phyloP scores from a whole-genome alignment of 2,329 filamentous ascomycete species.

The Pseudodiploospora longispora region DNA sequence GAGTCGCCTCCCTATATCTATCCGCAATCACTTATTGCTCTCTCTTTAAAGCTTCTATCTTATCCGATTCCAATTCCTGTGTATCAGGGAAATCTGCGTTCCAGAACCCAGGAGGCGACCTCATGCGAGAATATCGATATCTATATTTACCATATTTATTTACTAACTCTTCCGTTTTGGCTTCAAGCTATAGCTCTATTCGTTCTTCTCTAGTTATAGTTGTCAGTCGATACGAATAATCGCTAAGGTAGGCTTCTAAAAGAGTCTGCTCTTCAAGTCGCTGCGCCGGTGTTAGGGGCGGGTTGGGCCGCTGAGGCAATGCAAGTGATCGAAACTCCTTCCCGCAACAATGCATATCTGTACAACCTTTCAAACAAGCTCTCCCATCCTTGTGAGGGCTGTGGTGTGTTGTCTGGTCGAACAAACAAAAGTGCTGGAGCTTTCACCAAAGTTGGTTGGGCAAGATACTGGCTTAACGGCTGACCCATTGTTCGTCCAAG shows the following conservation, averaged over 20 bases:
- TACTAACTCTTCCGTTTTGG: constrained; percentile 63
- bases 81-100: constrained; percentile 80
- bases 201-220: constrained; percentile 52
- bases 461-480: too few species aligned
- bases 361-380: constrained; percentile 64
- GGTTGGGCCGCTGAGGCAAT: constrained; percentile 34
- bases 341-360: constrained; percentile 67
- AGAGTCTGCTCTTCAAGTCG: constrained; percentile 38
- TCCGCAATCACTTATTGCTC: constrained; percentile 59
- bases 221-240: constrained; percentile 51
- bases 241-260: constrained; percentile 50
- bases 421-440: too few species aligned
- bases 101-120: constrained; percentile 84
- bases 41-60: constrained; percentile 52
- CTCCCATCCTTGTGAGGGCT: constrained; percentile 43
- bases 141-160: constrained; percentile 70
- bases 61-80: constrained; percentile 64
- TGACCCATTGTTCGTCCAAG: too few species aligned
- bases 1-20: constrained; percentile 73
- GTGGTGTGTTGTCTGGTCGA: constrained; percentile 27
- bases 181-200: constrained; percentile 60
- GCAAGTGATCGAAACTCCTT: constrained; percentile 60
- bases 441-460: too few species aligned
- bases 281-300: constrained; percentile 25
- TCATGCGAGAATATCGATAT: constrained; percentile 60